Percentiles rank a stretch among this genome's conserved stretches.
Conservation (phyloP, 768 basidiomycete species). For the Boletus bicolor region DNA sequence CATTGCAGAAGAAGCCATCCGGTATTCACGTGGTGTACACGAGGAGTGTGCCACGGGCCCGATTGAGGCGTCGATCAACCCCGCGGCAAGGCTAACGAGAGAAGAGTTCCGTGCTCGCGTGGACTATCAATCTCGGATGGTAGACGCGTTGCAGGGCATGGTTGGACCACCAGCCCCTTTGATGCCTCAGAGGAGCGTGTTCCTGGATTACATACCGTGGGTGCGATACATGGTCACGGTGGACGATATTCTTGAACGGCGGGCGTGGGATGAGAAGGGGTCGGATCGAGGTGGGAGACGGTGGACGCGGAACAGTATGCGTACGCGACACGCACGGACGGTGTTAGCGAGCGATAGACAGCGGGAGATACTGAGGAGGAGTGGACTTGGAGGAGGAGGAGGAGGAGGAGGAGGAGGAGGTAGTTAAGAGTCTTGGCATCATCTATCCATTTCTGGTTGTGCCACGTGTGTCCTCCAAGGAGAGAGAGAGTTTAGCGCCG, state of each 20-base stretch:
- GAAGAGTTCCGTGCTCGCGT: constrained; percentile 40
- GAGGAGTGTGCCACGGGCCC: constrained; percentile 30
- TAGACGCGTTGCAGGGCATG: constrained; percentile 46
- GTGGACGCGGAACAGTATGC: constrained; percentile 57
- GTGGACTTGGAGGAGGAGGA: constrained; percentile 5
- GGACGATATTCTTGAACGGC: constrained; percentile 49
- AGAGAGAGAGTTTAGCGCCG: constrained; percentile 25
- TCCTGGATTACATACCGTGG: constrained; percentile 70
- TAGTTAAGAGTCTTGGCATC: constrained; percentile 8
- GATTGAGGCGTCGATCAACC: constrained; percentile 35
- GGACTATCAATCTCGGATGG: constrained; percentile 42
- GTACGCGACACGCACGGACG: constrained; percentile 41
- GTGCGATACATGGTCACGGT: constrained; percentile 59
- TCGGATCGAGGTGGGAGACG: constrained; percentile 34
- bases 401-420: background rate
- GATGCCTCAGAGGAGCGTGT: constrained; percentile 45
- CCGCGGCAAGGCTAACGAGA: constrained; percentile 24
- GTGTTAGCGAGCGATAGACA: constrained; percentile 39
- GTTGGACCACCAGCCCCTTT: constrained; percentile 41
- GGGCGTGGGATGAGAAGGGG: constrained; percentile 34
- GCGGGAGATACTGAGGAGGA: constrained; percentile 33
- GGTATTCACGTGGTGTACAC: constrained; percentile 45
- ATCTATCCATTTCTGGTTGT: constrained; percentile 24
- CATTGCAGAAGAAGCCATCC: constrained; percentile 47
- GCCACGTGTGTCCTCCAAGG: constrained; percentile 28